Evolutionary conservation across 495 filamentous ascomycete species (phyloP), one percentile per base, ranked within the genome.

Genomic region (Penicillium subrubescens): DNA sequence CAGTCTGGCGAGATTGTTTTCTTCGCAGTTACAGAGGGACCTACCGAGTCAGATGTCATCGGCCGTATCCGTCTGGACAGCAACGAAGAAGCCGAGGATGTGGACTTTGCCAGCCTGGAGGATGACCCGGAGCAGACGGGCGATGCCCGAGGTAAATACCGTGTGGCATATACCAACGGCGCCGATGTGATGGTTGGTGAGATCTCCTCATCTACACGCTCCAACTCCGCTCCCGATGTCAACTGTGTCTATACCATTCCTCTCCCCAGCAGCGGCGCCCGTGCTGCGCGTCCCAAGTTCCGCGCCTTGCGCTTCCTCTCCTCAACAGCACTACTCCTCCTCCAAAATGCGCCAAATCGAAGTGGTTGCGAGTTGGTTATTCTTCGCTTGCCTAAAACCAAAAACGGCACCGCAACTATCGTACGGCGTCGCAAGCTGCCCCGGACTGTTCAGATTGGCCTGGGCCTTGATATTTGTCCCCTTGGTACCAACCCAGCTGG

Each of bases 161-260:
- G 87, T 34, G 79, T 93, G 55, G 89, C 89, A 5, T 97, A 95
- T 76, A 96, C 91, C 69, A 90, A 91, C 59, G 88, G 89, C 57
- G 80, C 88, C 70, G 88, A 95, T 62, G 83, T 99, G 43, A 91
- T 78, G 63, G 71, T 77, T 31, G 68, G 78, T 51, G 69, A 77
- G 29, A 67, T 82, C 44, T 78, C 73, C 2, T 70, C 76, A 2
- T 67, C 74, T 1, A 77, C 67, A 11, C 73, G 71, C 61, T 82
- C 79, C 14, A 83, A 80, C 34, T 81, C 80, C 34, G 72, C 82
- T 2, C 80, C 80, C 3, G 83, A 86, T n/a, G 87, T 90, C 17
- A 71, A 76, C 65, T 81, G 75, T 39, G 78, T 91, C 53, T 90
- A 88, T 72, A 82, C 81, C 23, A 88, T 88, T 52, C 88, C 88